phyloP scores from a whole-genome alignment of 257 asterid genomes.

The Solanum paucissectum region DNA sequence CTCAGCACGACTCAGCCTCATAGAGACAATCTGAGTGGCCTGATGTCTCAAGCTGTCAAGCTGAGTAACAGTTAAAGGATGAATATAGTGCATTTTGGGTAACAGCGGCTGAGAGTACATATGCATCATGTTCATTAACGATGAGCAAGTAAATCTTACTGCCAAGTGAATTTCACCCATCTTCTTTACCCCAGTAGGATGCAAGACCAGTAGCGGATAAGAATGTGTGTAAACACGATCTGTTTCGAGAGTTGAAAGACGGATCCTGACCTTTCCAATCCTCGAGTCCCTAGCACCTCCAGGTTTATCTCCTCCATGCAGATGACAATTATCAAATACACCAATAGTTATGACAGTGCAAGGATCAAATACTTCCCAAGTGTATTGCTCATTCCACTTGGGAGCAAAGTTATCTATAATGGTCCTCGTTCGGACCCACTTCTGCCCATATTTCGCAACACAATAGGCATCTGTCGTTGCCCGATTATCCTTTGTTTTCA shows the following conservation, averaged over 20 bases:
- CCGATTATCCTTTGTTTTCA: conserved; percentile 11
- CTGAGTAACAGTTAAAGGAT: not conserved
- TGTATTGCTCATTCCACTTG: conserved; percentile 15
- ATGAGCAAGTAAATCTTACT: conserved; percentile 4
- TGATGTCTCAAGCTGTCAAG: conserved; percentile 5
- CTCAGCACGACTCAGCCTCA: conserved; percentile 4
- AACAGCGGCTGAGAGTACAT: conserved; percentile 2
- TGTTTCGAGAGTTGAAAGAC: conserved; percentile 7
- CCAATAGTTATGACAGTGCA: conserved; percentile 14
- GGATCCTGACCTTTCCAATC: conserved; percentile 11
- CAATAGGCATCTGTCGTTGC: conserved; percentile 14
- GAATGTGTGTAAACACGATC: conserved; percentile 6
- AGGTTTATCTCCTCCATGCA: not conserved
- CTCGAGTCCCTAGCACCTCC: conserved; percentile 1
- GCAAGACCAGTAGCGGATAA: conserved; percentile 5
- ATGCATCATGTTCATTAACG: conserved; percentile 3
- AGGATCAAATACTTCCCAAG: conserved; percentile 18
- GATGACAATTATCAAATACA: conserved; percentile 13
- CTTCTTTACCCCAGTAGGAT: conserved; percentile 8
- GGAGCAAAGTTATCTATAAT: conserved; percentile 7
- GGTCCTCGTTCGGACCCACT: conserved; percentile 11
- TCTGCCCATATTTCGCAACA: conserved; percentile 15
- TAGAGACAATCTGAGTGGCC: conserved; percentile 3
- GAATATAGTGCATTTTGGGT: conserved; percentile 10
- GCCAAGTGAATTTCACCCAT: conserved; percentile 14